Evolutionary conservation across 2,329 filamentous ascomycete genomes (phyloP), one percentile per base, ranked within the genome.

Genomic region (Gaeumannomyces tritici): DNA sequence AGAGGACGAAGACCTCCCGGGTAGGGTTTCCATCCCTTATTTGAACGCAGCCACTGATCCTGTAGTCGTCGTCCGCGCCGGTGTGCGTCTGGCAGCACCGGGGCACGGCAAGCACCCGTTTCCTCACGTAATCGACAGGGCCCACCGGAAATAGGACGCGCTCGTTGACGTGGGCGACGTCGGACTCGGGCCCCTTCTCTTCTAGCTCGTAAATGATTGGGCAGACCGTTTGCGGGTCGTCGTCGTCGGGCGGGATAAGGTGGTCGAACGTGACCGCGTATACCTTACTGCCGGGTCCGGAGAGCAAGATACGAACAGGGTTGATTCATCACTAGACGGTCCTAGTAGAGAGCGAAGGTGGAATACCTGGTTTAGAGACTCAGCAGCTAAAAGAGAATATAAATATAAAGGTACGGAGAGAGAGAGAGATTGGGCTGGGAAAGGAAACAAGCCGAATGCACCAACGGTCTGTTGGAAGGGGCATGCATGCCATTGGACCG

Each of bases 171-270:
- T 75, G 76, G 27, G 61, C 65, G 3, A 33, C 29, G 27, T 62
- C 64, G 54, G 28, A 57, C 54, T 9, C 31, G 31, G 3, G 71
- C 73, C 57, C 64, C 62, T 64, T 73, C 70, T 60, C 70, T n/a
- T 78, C 75, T 31, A 75, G 67, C 70, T 79, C 76, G 57, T 74
- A 67, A 61, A 79, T 76, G 56, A 76, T 77, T 57, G 78, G 74
- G 66, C 75, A 72, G 24, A 78, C 64, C 1, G 76, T 73, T 62
- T 79, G 74, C 24, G 74, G 76, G 63, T 74, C 66, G 31, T 35
- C 47, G 59, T 79, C 72, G 55, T 74, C 66, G 7, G 62, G 15
- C 3, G 73, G 72, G 58, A 77, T 73, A 33, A 73, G 67, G 62
- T 77, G 70, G 64, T 78, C 74, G 64, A 79, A 78, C 24, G 74